phyloP scores from a whole-genome alignment of 2,329 filamentous ascomycete genomes.

The Knoxdaviesia proteae region DNA sequence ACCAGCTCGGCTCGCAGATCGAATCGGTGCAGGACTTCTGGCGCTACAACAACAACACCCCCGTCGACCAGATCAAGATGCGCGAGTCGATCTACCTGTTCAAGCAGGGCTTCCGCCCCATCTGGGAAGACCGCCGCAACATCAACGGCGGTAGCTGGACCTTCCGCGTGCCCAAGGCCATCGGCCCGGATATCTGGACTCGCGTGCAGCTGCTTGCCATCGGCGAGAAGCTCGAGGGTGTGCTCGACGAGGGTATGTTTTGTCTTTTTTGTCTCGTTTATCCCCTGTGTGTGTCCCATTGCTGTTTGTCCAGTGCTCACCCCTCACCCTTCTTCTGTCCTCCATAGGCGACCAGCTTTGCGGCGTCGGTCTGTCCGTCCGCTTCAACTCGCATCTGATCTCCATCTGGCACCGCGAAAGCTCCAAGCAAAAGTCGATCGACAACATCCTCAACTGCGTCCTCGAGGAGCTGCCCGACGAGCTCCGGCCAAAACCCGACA shows the following conservation, averaged over 20 bases:
- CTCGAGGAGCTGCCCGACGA: slow-evolving; percentile 53
- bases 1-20: slow-evolving; percentile 43
- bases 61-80: slow-evolving; percentile 54
- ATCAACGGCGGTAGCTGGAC: slow-evolving; percentile 76
- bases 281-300: neutral
- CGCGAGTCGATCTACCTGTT: slow-evolving; percentile 63
- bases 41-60: slow-evolving; percentile 65
- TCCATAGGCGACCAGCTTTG: slow-evolving; percentile 61
- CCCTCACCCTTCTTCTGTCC: neutral
- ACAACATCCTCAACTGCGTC: slow-evolving; percentile 52
- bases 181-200: slow-evolving; percentile 58
- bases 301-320: neutral
- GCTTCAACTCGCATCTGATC: slow-evolving; percentile 76
- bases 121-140: slow-evolving; percentile 79
- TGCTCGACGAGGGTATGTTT: slow-evolving; percentile 44
- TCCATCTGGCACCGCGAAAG: slow-evolving; percentile 86
- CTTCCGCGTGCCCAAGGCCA: slow-evolving; percentile 65
- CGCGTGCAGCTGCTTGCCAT: slow-evolving; percentile 65
- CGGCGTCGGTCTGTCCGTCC: slow-evolving; percentile 68
- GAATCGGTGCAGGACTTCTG: slow-evolving; percentile 74
- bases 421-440: slow-evolving; percentile 57
- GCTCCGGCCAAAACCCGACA: slow-evolving; percentile 47
- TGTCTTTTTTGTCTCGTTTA: neutral
- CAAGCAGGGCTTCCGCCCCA: slow-evolving; percentile 54
- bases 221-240: slow-evolving; percentile 58